Evolutionary conservation across 2,329 filamentous ascomycete species (phyloP), one percentile per base, ranked within the genome.

Genomic region (Lachnellula hyalina): DNA sequence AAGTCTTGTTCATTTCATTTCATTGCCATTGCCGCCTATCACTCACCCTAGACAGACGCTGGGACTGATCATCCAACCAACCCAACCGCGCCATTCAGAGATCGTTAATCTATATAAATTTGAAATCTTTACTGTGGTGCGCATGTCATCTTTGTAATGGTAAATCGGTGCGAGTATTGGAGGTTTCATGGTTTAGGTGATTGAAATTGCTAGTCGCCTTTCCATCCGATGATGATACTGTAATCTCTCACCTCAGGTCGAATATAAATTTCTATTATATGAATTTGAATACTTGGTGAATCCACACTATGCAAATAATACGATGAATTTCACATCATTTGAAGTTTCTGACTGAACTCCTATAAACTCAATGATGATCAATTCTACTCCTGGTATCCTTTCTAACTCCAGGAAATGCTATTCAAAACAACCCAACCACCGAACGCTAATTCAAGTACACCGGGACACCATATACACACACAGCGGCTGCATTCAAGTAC

Each of bases 391-490:
- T 44, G 41, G 41, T 19, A 25, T 4, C 41, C 19, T 44, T 12
- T 44, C 19, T 19, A 44, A 44, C 41, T 44, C 41, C 41, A 25
- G 19, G 41, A 11, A 11, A 44, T 44, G 41, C 41, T 14, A 19
- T 19, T 9, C 19, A 44, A 23, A 44, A 44, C 41, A 44, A 23
- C 15, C 19, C 19, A 19, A 44, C 21, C 19, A 12, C 44, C 19
- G 4, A 12, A 25, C 21, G 21, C 63, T 55, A 64, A 53, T 58
- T 60, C 40, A 69, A 61, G 50, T 69, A 96, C 59, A 96, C 90
- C 32, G 94, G 94, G 68, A 99, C 87, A 15, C 94, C 94, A 75
- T 97, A 99, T 51, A 97, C 86, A 61, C 94, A 92, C 23, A 94
- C 90, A 38, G 93, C 91, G 11, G 93, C 94, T 0, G 91, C 94